Conservation (phyloP, 2,329 filamentous ascomycete species). For the Claviceps maximensis region DNA sequence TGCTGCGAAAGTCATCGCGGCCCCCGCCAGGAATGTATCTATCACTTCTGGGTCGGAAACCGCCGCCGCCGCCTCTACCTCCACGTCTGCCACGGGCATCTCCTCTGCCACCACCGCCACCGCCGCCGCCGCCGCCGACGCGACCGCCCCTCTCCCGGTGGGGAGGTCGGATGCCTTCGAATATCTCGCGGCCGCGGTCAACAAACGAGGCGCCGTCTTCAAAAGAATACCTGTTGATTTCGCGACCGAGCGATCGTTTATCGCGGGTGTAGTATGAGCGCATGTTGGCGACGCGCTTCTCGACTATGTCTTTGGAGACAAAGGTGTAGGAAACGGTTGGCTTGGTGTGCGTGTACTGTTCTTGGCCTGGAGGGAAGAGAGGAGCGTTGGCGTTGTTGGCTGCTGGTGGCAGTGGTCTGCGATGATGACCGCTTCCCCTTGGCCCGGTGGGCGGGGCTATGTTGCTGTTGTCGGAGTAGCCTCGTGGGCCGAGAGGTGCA, state of each 20-base stretch:
- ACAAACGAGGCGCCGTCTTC: constrained; percentile 54
- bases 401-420: constrained; percentile 1
- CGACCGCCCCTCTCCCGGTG: constrained; percentile 31
- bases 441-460: constrained; percentile 2
- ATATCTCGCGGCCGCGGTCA: constrained; percentile 59
- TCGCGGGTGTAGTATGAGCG: constrained; percentile 32
- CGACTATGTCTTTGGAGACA: constrained; percentile 50
- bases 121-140: constrained; percentile 14
- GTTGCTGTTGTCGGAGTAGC: constrained; percentile 11
- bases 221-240: constrained; percentile 59
- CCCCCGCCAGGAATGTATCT: constrained; percentile 8
- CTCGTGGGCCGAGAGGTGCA: constrained; percentile 25
- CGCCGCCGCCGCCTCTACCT: constrained; percentile 15
- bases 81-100: constrained; percentile 16
- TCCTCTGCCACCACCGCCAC: constrained; percentile 10
- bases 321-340: constrained; percentile 37
- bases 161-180: constrained; percentile 48
- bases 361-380: background rate
- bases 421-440: background rate
- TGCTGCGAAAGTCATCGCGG: background rate
- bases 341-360: constrained; percentile 23
- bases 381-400: constrained; percentile 8
- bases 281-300: constrained; percentile 48
- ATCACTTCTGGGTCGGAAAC: constrained; percentile 11
- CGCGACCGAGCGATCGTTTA: constrained; percentile 28